These are phyloP conservation scores for Amanita polypyramis DNA, from an alignment of 768 basidiomycete genomes.

Conservation along the genomic window DNA sequence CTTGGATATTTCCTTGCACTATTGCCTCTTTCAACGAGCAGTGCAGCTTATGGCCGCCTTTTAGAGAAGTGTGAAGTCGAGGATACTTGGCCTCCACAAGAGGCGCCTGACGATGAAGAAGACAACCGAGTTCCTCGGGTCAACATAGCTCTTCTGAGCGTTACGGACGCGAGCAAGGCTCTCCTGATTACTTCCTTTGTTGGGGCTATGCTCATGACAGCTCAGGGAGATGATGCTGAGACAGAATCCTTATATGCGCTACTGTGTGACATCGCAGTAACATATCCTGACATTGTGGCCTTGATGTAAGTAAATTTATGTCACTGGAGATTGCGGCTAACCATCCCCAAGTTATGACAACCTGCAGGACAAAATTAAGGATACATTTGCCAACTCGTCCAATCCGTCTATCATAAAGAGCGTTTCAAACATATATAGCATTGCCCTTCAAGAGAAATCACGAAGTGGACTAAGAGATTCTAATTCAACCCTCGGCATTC, in stretches of 20 bases:
- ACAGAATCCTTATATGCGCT: slow-evolving; percentile 71
- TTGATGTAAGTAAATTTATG: slow-evolving; percentile 47
- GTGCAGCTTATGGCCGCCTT: slow-evolving; percentile 44
- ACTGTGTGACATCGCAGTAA: slow-evolving; percentile 56
- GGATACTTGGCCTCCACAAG: slow-evolving; percentile 27
- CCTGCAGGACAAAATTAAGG: slow-evolving; percentile 65
- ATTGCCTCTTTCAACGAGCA: slow-evolving; percentile 55
- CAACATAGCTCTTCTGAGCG: slow-evolving; percentile 47
- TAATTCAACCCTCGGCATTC: slow-evolving; percentile 50
- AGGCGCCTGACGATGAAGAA: slow-evolving; percentile 28
- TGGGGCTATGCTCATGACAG: slow-evolving; percentile 61
- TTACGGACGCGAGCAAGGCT: slow-evolving; percentile 53
- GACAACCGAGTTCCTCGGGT: slow-evolving; percentile 38
- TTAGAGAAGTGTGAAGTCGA: slow-evolving; percentile 54
- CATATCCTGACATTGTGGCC: slow-evolving; percentile 62
- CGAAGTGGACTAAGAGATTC: slow-evolving; percentile 39
- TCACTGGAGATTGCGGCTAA: slow-evolving; percentile 4
- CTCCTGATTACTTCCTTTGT: slow-evolving; percentile 68
- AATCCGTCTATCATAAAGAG: slow-evolving; percentile 62
- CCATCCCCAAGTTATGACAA: slow-evolving; percentile 50
- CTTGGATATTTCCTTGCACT: slow-evolving; percentile 76
- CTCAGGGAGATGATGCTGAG: slow-evolving; percentile 75
- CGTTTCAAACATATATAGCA: slow-evolving; percentile 67
- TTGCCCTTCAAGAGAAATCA: slow-evolving; percentile 46
- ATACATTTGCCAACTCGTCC: slow-evolving; percentile 58